These are phyloP conservation scores for Diplodia seriata DNA, from an alignment of 2,329 filamentous ascomycete genomes.

Conservation along the genomic window DNA sequence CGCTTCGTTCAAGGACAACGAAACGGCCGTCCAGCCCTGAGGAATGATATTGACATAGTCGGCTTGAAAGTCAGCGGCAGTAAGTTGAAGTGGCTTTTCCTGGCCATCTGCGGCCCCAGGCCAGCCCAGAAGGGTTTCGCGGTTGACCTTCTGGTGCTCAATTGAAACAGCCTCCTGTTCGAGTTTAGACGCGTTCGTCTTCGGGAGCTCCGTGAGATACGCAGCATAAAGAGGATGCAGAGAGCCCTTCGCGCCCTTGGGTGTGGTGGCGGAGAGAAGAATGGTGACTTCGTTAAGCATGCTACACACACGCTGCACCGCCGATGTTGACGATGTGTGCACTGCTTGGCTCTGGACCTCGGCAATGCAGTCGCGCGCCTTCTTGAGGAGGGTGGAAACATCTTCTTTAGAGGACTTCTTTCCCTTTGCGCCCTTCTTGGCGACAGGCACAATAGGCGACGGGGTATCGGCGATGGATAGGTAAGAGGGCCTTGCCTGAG, in stretches of 20 bases:
- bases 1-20: slow-evolving; percentile 81
- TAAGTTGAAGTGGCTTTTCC: slow-evolving; percentile 46
- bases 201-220: slow-evolving; percentile 66
- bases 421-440: slow-evolving; percentile 18
- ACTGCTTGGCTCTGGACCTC: slow-evolving; percentile 65
- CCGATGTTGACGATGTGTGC: slow-evolving; percentile 61
- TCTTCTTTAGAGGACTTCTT: slow-evolving; percentile 38
- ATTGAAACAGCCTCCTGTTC: slow-evolving; percentile 64
- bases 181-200: slow-evolving; percentile 71
- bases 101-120: slow-evolving; percentile 43
- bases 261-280: slow-evolving; percentile 48
- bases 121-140: slow-evolving; percentile 50
- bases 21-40: slow-evolving; percentile 81
- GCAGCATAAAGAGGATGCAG: slow-evolving; percentile 51
- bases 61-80: slow-evolving; percentile 67
- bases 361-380: slow-evolving; percentile 70
- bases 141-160: slow-evolving; percentile 53
- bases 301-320: slow-evolving; percentile 61
- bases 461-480: slow-evolving; percentile 35
- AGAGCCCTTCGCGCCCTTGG: slow-evolving; percentile 41
- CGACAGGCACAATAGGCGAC: slow-evolving; percentile 18
- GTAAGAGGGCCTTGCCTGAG: slow-evolving; percentile 20
- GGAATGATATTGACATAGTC: slow-evolving; percentile 89
- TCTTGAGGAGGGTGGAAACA: slow-evolving; percentile 67
- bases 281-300: slow-evolving; percentile 48